phyloP scores from a whole-genome alignment of 768 basidiomycete genomes.

The Auricularia auricula-judae region DNA sequence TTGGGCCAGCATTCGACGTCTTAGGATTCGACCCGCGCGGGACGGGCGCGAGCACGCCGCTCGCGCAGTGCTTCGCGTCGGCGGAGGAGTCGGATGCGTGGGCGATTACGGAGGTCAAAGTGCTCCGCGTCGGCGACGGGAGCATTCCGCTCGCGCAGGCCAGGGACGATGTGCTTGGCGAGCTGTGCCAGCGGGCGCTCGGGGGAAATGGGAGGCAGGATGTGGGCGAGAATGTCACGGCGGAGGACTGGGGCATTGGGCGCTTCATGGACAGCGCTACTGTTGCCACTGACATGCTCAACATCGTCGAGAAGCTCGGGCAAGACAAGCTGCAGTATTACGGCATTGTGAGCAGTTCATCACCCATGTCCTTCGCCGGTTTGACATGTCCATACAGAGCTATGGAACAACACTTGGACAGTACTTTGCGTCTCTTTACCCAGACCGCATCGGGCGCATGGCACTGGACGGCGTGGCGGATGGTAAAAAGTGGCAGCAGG shows the following conservation, averaged over 20 bases:
- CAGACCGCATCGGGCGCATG: constrained; percentile 10
- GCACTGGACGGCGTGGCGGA: constrained; percentile 9
- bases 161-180: not conserved
- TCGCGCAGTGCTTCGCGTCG: not conserved
- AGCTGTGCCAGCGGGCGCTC: not conserved
- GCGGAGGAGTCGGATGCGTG: not conserved
- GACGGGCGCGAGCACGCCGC: not conserved
- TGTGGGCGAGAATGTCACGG: not conserved
- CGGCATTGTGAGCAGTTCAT: constrained; percentile 5
- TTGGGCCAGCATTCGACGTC: constrained; percentile 3
- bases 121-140: not conserved
- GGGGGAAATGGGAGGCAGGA: not conserved
- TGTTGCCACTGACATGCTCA: constrained; percentile 1
- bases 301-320: constrained; percentile 2
- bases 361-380: not conserved
- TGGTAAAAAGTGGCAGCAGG: not conserved
- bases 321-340: constrained; percentile 11
- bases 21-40: constrained; percentile 4
- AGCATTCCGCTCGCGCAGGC: not conserved
- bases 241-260: not conserved
- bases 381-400: not conserved
- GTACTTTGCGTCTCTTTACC: constrained; percentile 14
- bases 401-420: constrained; percentile 14
- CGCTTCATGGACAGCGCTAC: not conserved
- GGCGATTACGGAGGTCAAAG: not conserved